Evolutionary conservation across 2,329 filamentous ascomycete genomes (phyloP).

Genomic region (Aspergillus flavus): DNA sequence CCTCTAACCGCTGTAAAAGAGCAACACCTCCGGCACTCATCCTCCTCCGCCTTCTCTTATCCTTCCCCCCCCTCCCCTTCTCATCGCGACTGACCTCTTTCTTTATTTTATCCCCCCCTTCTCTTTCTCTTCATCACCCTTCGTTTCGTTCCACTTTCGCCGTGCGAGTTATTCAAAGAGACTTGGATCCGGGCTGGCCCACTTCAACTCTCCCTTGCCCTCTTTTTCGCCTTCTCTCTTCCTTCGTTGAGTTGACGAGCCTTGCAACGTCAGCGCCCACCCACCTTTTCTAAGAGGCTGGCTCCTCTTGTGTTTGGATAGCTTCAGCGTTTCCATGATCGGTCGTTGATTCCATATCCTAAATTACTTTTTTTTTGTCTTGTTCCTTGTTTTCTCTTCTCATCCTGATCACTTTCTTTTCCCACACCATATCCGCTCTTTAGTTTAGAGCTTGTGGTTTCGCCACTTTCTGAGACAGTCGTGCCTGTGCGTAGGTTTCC

Average conservation of each 20-base stretch:
- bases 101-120: constrained; percentile 14
- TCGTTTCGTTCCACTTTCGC: constrained; percentile 34
- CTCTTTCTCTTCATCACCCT: constrained; percentile 19
- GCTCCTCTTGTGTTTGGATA: constrained; percentile 37
- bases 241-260: constrained; percentile 25
- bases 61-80: constrained; percentile 17
- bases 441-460: constrained; percentile 8
- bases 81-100: constrained; percentile 20
- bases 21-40: constrained; percentile 26
- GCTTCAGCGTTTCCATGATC: constrained; percentile 14
- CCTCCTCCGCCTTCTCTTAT: constrained; percentile 28
- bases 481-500: constrained; percentile 16
- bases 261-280: constrained; percentile 26
- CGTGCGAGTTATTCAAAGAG: constrained; percentile 37
- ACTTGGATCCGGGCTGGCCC: constrained; percentile 39
- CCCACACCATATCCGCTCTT: constrained; percentile 1
- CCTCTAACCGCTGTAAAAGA: constrained; percentile 22
- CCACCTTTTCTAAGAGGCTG: constrained; percentile 35
- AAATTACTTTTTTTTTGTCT: constrained; percentile 11
- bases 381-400: constrained; percentile 10
- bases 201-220: constrained; percentile 36
- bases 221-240: constrained; percentile 22
- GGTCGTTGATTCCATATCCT: constrained; percentile 9
- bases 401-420: constrained; percentile 9
- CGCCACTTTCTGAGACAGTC: constrained; percentile 21